Evolutionary conservation across 192 early-diverging fungal genomes (phyloP).

Genomic region (Backusella australiensis): DNA sequence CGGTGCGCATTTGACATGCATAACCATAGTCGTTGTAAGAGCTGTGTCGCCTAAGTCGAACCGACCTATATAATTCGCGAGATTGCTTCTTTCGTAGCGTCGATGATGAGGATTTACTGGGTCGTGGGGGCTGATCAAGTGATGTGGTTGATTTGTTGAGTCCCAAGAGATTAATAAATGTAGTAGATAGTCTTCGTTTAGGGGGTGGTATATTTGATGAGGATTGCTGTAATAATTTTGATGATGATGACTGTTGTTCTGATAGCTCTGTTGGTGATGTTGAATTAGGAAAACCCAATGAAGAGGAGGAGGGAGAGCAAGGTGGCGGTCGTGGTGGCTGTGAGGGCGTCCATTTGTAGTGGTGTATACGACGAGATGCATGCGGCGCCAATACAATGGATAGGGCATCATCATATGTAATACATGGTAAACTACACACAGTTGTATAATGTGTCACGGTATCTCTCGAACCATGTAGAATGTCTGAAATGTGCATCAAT

Average conservation of each 20-base stretch:
- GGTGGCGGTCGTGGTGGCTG: not conserved
- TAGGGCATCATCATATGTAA: constrained; percentile 23
- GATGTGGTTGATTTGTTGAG: not conserved
- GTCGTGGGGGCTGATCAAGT: not conserved
- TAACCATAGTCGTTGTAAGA: constrained; percentile 40
- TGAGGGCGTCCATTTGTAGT: constrained; percentile 24
- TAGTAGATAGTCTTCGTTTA: not conserved
- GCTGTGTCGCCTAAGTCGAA: constrained; percentile 24
- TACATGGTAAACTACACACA: constrained; percentile 29
- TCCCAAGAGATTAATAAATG: constrained; percentile 8
- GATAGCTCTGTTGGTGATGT: not conserved
- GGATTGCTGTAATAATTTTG: not conserved
- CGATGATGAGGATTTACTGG: not conserved
- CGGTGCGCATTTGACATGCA: constrained; percentile 29
- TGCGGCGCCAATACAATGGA: constrained; percentile 22
- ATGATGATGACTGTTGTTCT: not conserved
- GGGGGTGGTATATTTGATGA: not conserved
- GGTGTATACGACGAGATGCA: constrained; percentile 23
- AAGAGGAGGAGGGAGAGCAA: not conserved
- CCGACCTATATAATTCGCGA: not conserved
- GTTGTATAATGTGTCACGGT: constrained; percentile 6
- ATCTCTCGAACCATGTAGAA: constrained; percentile 19
- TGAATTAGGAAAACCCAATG: not conserved
- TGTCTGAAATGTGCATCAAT: constrained; percentile 16
- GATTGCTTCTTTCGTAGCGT: not conserved